These are phyloP conservation scores for Closterium sp. DNA, from an alignment of 139 green algal genomes.

Conservation along the genomic window DNA sequence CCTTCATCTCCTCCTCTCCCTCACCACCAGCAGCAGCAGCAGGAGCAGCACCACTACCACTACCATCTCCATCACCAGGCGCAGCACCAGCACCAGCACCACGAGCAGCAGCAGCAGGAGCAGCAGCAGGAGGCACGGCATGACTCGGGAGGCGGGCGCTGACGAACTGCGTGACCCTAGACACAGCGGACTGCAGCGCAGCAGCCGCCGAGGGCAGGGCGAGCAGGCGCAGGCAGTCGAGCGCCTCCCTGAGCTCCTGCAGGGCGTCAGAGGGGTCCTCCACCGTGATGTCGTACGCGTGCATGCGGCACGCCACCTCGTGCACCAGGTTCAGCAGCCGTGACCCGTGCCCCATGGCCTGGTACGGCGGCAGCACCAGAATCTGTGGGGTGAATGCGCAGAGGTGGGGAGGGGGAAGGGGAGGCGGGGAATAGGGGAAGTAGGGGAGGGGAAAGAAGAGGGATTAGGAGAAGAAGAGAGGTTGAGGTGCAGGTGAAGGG, in stretches of 20 bases:
- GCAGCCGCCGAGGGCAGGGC: slow-evolving; percentile 26
- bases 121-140: not conserved
- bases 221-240: slow-evolving; percentile 31
- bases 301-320: slow-evolving; percentile 49
- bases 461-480: too few species aligned
- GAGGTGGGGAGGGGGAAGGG: not conserved
- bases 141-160: not conserved
- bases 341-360: slow-evolving; percentile 65
- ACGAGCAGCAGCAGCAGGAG: not conserved
- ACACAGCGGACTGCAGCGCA: slow-evolving; percentile 8
- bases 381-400: slow-evolving; percentile 46
- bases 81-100: not conserved
- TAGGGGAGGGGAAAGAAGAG: not conserved
- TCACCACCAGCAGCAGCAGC: not conserved
- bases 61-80: not conserved
- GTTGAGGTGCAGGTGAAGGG: too few species aligned
- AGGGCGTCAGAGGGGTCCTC: slow-evolving; percentile 84
- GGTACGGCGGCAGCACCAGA: slow-evolving; percentile 77
- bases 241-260: slow-evolving; percentile 30
- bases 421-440: not conserved
- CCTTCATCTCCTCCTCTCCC: not conserved
- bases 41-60: not conserved
- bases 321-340: slow-evolving; percentile 67
- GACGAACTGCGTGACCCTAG: too few species aligned
- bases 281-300: slow-evolving; percentile 74